A percentile compares a stretch with the other conserved stretches of the same genome.
phyloP scores from a whole-genome alignment of 208 protist genomes.

The Tritrichomonas musculus region DNA sequence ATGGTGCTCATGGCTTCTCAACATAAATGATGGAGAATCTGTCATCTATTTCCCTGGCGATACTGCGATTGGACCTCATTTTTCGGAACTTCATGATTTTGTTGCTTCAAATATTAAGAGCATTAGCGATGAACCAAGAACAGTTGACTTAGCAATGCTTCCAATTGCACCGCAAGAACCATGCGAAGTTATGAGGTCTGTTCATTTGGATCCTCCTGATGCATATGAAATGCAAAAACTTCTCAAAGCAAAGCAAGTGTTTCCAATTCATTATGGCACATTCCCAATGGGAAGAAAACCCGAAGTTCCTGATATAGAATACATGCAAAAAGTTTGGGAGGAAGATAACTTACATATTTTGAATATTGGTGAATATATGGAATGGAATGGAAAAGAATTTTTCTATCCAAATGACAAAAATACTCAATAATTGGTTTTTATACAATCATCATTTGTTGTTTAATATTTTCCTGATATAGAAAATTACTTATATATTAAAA shows the following conservation, averaged over 20 bases:
- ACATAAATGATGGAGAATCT: not conserved
- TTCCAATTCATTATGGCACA: slow-evolving; percentile 12
- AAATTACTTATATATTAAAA: too few relatives aligned
- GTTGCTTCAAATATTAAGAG: too few relatives aligned
- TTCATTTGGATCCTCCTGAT: not conserved
- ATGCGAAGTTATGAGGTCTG: not conserved
- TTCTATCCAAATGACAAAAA: too few relatives aligned
- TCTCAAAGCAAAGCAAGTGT: not conserved
- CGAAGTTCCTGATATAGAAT: not conserved
- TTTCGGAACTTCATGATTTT: not conserved
- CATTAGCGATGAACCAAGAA: too few relatives aligned
- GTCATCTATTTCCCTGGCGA: not conserved
- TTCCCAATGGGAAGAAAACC: not conserved
- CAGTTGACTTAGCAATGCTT: not conserved
- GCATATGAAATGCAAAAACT: not conserved
- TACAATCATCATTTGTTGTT: too few relatives aligned
- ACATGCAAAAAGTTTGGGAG: not conserved
- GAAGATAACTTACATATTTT: too few relatives aligned
- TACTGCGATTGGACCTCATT: slow-evolving; percentile 1
- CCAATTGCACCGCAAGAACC: not conserved
- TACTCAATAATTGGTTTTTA: too few relatives aligned
- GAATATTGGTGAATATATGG: too few relatives aligned
- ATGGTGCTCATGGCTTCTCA: not conserved
- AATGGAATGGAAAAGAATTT: too few relatives aligned
- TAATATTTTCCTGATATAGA: too few relatives aligned